Percentiles rank a stretch among this genome's conserved stretches.
Evolutionary conservation across 2,329 filamentous ascomycete species (phyloP).

Genomic region (Aureobasidium sp.): DNA sequence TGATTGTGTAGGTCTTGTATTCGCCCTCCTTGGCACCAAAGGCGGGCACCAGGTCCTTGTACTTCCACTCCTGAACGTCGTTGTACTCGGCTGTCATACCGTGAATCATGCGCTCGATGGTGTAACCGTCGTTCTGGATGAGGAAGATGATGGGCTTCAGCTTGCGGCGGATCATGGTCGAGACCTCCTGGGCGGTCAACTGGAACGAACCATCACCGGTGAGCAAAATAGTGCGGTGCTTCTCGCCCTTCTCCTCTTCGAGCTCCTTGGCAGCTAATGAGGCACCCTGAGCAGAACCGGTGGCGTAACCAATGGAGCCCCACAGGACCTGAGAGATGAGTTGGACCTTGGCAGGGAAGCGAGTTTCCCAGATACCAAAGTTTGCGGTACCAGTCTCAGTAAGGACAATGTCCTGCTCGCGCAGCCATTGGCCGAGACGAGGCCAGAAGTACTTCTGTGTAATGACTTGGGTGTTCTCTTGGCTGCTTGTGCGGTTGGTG

Average conservation of each 20-base stretch:
- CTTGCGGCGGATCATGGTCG: conserved; percentile 49
- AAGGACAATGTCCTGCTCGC: conserved; percentile 23
- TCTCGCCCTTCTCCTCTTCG: conserved; percentile 25
- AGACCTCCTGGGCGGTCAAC: conserved; percentile 57
- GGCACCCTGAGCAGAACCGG: conserved; percentile 22
- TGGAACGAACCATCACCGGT: conserved; percentile 84
- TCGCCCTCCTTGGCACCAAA: conserved; percentile 54
- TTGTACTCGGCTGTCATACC: conserved; percentile 56
- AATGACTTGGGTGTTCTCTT: conserved; percentile 15
- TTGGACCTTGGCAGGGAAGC: conserved; percentile 47
- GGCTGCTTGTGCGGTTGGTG: conserved; percentile 22
- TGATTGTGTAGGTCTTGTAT: conserved; percentile 37
- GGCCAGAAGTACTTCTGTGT: conserved; percentile 23
- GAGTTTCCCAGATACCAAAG: conserved; percentile 47
- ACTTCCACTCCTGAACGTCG: conserved; percentile 70
- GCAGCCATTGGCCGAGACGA: conserved; percentile 19
- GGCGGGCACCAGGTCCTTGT: conserved; percentile 55
- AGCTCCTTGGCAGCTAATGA: conserved; percentile 22
- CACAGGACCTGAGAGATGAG: conserved; percentile 47
- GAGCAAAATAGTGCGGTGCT: conserved; percentile 57
- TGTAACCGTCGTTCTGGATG: conserved; percentile 43
- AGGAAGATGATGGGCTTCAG: conserved; percentile 35
- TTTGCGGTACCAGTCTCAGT: conserved; percentile 29
- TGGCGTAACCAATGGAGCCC: conserved; percentile 28
- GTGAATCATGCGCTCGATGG: conserved; percentile 42